phyloP scores from a whole-genome alignment of 768 basidiomycete species.

The Rickenella mellea region DNA sequence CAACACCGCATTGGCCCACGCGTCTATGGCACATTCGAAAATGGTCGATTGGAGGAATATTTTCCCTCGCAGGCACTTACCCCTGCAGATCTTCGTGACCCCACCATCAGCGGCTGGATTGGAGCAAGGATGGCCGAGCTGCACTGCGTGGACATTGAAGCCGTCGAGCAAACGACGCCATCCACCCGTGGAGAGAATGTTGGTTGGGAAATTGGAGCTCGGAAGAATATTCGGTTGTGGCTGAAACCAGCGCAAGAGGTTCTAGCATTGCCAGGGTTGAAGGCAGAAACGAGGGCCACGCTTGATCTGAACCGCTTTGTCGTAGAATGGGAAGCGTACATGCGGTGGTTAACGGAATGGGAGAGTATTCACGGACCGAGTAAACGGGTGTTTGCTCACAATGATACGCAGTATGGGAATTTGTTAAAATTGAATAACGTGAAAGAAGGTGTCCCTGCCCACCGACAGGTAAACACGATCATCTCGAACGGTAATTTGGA shows the following conservation, averaged over 20 bases:
- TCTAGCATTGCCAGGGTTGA: conserved; percentile 48
- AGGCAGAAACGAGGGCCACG: conserved; percentile 33
- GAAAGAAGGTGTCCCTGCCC: conserved; percentile 51
- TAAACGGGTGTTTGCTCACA: conserved; percentile 76
- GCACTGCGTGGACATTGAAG: conserved; percentile 79
- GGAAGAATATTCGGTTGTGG: conserved; percentile 67
- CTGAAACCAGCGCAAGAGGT: conserved; percentile 61
- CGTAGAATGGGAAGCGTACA: conserved; percentile 57
- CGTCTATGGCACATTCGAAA: conserved; percentile 90
- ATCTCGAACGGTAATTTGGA: not conserved
- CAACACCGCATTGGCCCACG: conserved; percentile 82
- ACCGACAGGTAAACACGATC: conserved; percentile 51
- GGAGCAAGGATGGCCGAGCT: conserved; percentile 94
- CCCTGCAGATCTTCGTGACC: conserved; percentile 68
- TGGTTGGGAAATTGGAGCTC: conserved; percentile 49
- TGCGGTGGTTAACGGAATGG: conserved; percentile 54
- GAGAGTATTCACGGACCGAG: conserved; percentile 53
- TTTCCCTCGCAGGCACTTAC: conserved; percentile 82
- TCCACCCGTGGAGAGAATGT: conserved; percentile 30
- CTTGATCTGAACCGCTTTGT: conserved; percentile 61
- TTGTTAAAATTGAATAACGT: conserved; percentile 59
- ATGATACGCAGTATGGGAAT: conserved; percentile 96
- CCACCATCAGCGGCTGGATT: conserved; percentile 72
- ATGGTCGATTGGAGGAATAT: conserved; percentile 93
- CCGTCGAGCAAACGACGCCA: conserved; percentile 40